Conservation (phyloP, 257 asterid species). For the Knoxia roxburghii region DNA sequence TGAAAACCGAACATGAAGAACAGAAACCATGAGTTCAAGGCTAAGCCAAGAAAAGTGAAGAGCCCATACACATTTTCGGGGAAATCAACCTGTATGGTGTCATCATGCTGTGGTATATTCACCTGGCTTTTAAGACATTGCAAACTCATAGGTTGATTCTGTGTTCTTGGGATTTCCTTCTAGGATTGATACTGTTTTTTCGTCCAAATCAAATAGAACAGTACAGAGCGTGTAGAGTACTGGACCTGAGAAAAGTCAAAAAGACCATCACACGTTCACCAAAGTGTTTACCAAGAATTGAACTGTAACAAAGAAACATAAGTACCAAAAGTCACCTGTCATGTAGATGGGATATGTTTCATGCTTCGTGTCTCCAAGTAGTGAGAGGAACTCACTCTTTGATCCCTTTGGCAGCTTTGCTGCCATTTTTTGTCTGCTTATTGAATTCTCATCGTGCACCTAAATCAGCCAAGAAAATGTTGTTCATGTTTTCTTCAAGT, state of each 20-base stretch:
- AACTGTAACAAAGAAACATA: neutral
- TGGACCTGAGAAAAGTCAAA: slow-evolving; percentile 53
- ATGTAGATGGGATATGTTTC: slow-evolving; percentile 64
- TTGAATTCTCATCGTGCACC: slow-evolving; percentile 65
- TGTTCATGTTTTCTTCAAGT: neutral
- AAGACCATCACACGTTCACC: neutral
- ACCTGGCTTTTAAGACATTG: slow-evolving; percentile 17
- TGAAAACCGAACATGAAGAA: neutral
- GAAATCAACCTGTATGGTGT: neutral
- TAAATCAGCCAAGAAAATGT: slow-evolving; percentile 25
- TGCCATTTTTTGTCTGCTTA: slow-evolving; percentile 67
- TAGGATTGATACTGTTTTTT: slow-evolving; percentile 24
- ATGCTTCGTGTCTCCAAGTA: slow-evolving; percentile 55
- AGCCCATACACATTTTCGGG: neutral
- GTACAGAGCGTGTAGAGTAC: slow-evolving; percentile 39
- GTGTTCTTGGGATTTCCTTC: slow-evolving; percentile 33
- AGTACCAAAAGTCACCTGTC: slow-evolving; percentile 42
- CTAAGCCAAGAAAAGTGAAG: neutral
- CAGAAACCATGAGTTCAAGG: neutral
- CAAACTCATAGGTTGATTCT: slow-evolving; percentile 21
- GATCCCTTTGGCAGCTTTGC: slow-evolving; percentile 51
- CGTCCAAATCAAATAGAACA: slow-evolving; percentile 30
- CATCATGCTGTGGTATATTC: neutral
- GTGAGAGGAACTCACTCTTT: slow-evolving; percentile 50
- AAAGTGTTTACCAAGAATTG: neutral